Conservation (phyloP, 805 yeast genomes). For the Clavispora fructus region DNA sequence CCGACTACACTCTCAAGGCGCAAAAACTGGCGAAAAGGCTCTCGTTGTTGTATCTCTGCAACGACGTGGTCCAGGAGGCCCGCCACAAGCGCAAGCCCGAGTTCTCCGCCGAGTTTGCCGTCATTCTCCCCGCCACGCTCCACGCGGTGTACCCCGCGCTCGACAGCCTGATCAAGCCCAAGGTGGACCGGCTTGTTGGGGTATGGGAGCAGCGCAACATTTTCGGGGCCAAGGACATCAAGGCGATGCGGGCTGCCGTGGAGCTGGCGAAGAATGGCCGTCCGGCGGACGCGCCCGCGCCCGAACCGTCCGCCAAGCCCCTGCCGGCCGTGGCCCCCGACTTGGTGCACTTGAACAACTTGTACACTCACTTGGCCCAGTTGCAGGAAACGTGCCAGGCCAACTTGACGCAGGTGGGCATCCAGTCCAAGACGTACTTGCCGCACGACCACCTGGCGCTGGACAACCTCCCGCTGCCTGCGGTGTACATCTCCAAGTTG, state of each 20-base stretch:
- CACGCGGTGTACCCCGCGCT: conserved; percentile 24
- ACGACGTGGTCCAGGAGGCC: conserved; percentile 79
- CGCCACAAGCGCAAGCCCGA: conserved; percentile 56
- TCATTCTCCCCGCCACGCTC: conserved; percentile 41
- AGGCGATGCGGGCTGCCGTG: conserved; percentile 22
- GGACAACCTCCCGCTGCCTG: conserved; percentile 33
- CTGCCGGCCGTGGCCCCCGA: conserved; percentile 21
- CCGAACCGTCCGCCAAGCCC: background rate
- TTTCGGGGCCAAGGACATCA: conserved; percentile 28
- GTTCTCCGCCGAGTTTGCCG: conserved; percentile 53
- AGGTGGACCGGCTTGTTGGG: conserved; percentile 45
- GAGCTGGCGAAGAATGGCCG: conserved; percentile 14
- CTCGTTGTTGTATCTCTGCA: conserved; percentile 63
- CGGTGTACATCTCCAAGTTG: conserved; percentile 33
- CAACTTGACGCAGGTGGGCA: conserved; percentile 35
- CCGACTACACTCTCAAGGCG: conserved; percentile 22
- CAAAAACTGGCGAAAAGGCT: conserved; percentile 34
- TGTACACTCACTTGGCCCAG: conserved; percentile 23
- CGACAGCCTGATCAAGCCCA: conserved; percentile 37
- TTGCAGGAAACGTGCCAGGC: conserved; percentile 14
- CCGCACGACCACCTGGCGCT: conserved; percentile 30
- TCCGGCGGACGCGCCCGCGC: background rate
- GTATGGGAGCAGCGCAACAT: conserved; percentile 57
- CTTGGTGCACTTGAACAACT: conserved; percentile 26
- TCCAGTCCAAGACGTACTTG: conserved; percentile 32